Evolutionary conservation across 495 filamentous ascomycete species (phyloP), one percentile per base, ranked within the genome.

Genomic region (Penicillium cinerascens): DNA sequence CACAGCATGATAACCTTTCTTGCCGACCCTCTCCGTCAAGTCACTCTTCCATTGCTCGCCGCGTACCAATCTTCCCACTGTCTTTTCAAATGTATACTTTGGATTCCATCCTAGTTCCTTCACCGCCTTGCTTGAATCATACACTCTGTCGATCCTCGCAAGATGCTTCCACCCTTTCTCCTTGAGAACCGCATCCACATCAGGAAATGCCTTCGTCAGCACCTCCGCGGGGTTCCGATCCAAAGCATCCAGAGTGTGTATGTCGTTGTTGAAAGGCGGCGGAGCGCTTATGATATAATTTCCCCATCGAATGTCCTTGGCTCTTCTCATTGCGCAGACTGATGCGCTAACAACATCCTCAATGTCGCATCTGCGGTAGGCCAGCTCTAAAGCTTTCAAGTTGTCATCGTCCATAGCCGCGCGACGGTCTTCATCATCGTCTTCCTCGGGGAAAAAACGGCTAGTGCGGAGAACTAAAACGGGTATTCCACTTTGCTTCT

Each of bases 281-380:
- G 37, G 47, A 16, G 47, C 47, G n/a, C 47, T 49, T 13, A 49
- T 49, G 7, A 49, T 49, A 41, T 49, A 49, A n/a, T 40, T 49
- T 17, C 47, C 47, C 47, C 47, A 49, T 25, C 22, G 37, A 42
- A 49, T 42, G 18, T 26, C 47, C 25, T 41, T 49, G 13, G 47
- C 47, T 15, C 27, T 49, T 41, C 22, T 29, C 47, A 42, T 41
- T 16, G 37, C 47, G 6, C 47, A 49, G 16, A 49, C 47, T 4
- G 47, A 15, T 9, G 47, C 47, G n/a, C 47, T 41, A 5, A 49
- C 47, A 41, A 49, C 29, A 49, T 49, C 47, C 16, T 49, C 47
- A 49, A 49, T 41, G 23, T 49, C 47, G 15, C 18, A 23, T 21
- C 47, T 49, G n/a, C 47, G 47, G 23, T 49, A 49, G 13, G 47